Conservation (phyloP, 2,329 filamentous ascomycete species). For the Rhynchosporium secalis region DNA sequence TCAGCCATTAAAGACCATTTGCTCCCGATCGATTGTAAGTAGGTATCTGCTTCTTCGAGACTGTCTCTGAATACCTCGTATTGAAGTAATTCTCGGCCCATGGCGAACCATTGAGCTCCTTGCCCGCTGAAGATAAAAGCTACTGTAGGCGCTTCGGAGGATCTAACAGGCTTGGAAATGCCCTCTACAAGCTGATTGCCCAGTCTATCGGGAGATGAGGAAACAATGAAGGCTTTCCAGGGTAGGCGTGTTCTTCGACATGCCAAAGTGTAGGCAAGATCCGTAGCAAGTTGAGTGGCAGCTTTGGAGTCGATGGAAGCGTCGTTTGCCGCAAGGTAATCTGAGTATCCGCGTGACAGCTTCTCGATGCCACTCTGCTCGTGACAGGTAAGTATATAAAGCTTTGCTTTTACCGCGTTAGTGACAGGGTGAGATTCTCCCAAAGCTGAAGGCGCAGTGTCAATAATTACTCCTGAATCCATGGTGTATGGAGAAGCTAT, state of each 20-base stretch:
- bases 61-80: slow-evolving; percentile 42
- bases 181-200: not conserved
- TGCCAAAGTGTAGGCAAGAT: slow-evolving; percentile 35
- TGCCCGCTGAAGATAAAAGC: slow-evolving; percentile 37
- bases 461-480: slow-evolving; percentile 5
- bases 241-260: slow-evolving; percentile 29
- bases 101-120: slow-evolving; percentile 35
- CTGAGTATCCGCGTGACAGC: slow-evolving; percentile 21
- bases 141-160: slow-evolving; percentile 21
- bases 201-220: slow-evolving; percentile 5
- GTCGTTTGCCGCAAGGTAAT: slow-evolving; percentile 25
- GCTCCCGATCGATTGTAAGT: slow-evolving; percentile 41
- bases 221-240: slow-evolving; percentile 29
- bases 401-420: not conserved
- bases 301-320: slow-evolving; percentile 16
- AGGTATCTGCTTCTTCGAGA: slow-evolving; percentile 39
- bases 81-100: slow-evolving; percentile 35
- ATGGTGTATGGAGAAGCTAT: not conserved
- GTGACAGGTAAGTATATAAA: slow-evolving; percentile 6
- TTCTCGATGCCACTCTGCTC: slow-evolving; percentile 14
- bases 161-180: slow-evolving; percentile 6
- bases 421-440: not conserved
- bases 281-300: not conserved
- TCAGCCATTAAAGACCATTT: slow-evolving; percentile 29
- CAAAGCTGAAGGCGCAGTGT: not conserved